phyloP scores from a whole-genome alignment of 192 early-diverging fungal species.

The Backusella circina region DNA sequence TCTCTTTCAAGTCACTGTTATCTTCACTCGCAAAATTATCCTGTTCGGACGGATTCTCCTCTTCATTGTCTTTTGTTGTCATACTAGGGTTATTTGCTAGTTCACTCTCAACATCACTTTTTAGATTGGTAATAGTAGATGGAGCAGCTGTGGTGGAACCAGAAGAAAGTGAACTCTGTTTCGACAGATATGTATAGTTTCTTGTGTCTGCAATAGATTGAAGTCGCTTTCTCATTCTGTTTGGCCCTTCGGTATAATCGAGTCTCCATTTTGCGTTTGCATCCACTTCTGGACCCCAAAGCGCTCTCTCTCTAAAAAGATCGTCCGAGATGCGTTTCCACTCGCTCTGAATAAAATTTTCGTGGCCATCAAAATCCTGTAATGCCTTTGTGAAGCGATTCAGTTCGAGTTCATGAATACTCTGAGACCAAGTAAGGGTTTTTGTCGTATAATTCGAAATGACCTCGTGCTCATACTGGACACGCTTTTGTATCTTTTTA shows the following conservation, averaged over 20 bases:
- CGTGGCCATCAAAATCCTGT: slow-evolving; percentile 57
- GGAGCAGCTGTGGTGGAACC: not conserved
- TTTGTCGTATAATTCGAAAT: slow-evolving; percentile 49
- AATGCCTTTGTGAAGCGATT: slow-evolving; percentile 51
- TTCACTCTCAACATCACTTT: slow-evolving; percentile 17
- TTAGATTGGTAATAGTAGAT: not conserved
- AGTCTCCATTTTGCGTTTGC: not conserved
- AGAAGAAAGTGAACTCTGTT: slow-evolving; percentile 18
- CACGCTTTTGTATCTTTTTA: slow-evolving; percentile 43
- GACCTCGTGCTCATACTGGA: slow-evolving; percentile 37
- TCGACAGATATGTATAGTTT: slow-evolving; percentile 34
- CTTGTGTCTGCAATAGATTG: slow-evolving; percentile 33
- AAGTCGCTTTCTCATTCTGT: slow-evolving; percentile 55
- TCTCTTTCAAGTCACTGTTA: slow-evolving; percentile 12
- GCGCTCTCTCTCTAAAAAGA: slow-evolving; percentile 54
- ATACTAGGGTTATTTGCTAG: not conserved
- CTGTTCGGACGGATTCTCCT: not conserved
- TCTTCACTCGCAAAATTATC: not conserved
- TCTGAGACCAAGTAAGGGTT: slow-evolving; percentile 47
- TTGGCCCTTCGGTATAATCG: slow-evolving; percentile 40
- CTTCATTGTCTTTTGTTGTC: not conserved
- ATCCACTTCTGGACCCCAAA: slow-evolving; percentile 46
- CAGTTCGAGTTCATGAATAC: slow-evolving; percentile 58
- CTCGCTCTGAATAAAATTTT: slow-evolving; percentile 52
- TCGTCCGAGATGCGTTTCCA: slow-evolving; percentile 53